phyloP scores from a whole-genome alignment of 768 basidiomycete genomes.

The Psilocybe cubensis region DNA sequence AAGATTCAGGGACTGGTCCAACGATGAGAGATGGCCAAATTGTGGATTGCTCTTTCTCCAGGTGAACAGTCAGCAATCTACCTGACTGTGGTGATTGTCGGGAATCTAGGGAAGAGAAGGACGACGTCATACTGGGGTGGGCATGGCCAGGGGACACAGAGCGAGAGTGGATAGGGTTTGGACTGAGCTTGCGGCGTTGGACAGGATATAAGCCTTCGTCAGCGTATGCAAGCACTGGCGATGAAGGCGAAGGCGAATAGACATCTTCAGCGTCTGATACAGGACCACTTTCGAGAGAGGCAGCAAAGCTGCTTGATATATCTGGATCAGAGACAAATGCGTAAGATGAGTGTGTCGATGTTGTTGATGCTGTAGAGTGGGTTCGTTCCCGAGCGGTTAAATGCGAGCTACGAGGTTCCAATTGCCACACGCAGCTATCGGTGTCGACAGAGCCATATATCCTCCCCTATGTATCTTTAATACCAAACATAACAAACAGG shows the following conservation, averaged over 20 bases:
- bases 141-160: constrained; percentile 60
- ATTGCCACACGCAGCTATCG: constrained; percentile 74
- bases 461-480: constrained; percentile 53
- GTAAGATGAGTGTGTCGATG: constrained; percentile 81
- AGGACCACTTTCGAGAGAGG: constrained; percentile 76
- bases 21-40: constrained; percentile 86
- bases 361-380: constrained; percentile 73
- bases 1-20: constrained; percentile 68
- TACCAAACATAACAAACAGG: constrained; percentile 1
- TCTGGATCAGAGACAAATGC: constrained; percentile 85
- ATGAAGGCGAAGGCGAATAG: constrained; percentile 59
- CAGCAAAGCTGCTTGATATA: constrained; percentile 84
- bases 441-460: constrained; percentile 74
- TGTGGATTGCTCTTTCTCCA: constrained; percentile 78
- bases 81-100: constrained; percentile 59
- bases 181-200: constrained; percentile 30
- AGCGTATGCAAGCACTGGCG: constrained; percentile 61
- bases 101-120: constrained; percentile 79
- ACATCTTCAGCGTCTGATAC: constrained; percentile 74
- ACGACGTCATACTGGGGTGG: constrained; percentile 64
- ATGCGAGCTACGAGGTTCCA: constrained; percentile 66
- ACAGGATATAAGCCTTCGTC: constrained; percentile 48
- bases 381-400: constrained; percentile 70
- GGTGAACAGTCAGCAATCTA: constrained; percentile 75
- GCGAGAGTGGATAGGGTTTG: constrained; percentile 43